Percentiles rank a stretch among this genome's conserved stretches.
These are phyloP conservation scores for Vanrija sp. DNA, from an alignment of 1,284 basidiomycete species.

Conservation along the genomic window DNA sequence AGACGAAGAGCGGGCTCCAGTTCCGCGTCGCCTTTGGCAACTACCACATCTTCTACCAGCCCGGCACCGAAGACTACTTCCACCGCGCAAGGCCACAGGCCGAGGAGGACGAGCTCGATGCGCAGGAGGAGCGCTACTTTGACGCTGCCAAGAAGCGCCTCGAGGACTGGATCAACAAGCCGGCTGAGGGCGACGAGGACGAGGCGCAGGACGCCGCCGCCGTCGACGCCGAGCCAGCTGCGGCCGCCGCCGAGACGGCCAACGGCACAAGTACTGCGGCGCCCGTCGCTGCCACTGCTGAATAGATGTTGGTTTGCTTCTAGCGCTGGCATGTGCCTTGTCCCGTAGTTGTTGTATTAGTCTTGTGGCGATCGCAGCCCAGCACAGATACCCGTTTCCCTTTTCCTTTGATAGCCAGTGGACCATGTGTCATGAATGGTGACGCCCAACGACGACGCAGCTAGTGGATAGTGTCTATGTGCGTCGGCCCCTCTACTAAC, in stretches of 20 bases:
- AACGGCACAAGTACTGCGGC: background rate
- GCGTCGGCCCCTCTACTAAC: too few relatives aligned
- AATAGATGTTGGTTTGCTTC: background rate
- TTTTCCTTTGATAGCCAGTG: too few relatives aligned
- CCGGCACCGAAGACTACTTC: constrained; percentile 47
- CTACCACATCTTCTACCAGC: constrained; percentile 72
- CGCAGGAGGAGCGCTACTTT: constrained; percentile 12
- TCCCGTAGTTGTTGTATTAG: constrained; percentile 3
- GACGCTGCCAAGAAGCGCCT: constrained; percentile 20
- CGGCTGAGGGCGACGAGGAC: constrained; percentile 19
- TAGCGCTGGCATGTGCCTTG: too few relatives aligned
- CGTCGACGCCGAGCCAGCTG: background rate
- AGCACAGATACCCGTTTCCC: too few relatives aligned
- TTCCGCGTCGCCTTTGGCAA: constrained; percentile 56
- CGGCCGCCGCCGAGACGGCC: background rate
- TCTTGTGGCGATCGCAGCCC: background rate
- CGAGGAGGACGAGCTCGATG: constrained; percentile 7
- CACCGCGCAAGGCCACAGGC: constrained; percentile 19
- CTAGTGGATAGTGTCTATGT: too few relatives aligned
- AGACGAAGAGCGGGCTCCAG: constrained; percentile 53
- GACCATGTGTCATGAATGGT: too few relatives aligned
- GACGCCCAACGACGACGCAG: too few relatives aligned
- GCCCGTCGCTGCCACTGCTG: background rate
- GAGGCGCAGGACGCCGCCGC: background rate
- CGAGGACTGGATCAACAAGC: constrained; percentile 28